Evolutionary conservation across 2,329 filamentous ascomycete species (phyloP), one percentile per base, ranked within the genome.

Genomic region (Albifimbria verrucaria): DNA sequence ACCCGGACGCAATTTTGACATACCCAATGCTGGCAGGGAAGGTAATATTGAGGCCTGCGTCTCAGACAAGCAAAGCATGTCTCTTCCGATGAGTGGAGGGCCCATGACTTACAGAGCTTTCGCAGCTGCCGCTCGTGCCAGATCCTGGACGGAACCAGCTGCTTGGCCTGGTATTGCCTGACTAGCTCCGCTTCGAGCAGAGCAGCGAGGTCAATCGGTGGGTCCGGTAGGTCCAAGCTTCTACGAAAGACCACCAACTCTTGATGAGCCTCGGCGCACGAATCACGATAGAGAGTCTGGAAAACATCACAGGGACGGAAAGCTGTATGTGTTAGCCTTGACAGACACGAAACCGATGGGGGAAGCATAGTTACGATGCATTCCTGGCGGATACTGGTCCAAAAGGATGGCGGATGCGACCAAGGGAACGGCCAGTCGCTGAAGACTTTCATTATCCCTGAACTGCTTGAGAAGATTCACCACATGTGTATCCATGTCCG

Each of bases 371-470:
- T 21, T 51, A 55, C 53, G 17, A 43, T 53, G 51, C 26, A 50
- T 50, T 26, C 42, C 53, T 6, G 51, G 53, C 7, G 49, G 42
- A 43, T 55, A 55, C 23, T 55, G 51, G 36, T 55, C 49, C 20
- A 55, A 43, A 15, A 55, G 36, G 23, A 55, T 48, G 39, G 46
- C 50, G 15, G 51, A 55, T 15, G 53, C 45, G n/a, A 55, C 43
- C 22, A 53, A 22, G n/a, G 51, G 52, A n/a, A 45, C 18, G 17
- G 49, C 48, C 20, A 32, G n/a, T 9, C 47, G 21, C n/a, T 20
- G 12, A 10, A 43, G 21, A 39, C 18, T 11, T 9, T 23, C 43
- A 26, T 39, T 28, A n/a, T 42, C 42, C 20, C 20, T 43, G 26
- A 47, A 50, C 17, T 26, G 26, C 24, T 17, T 41, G 18, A 53